phyloP scores from a whole-genome alignment of 495 filamentous ascomycete genomes.

The Penicillium alfredii region DNA sequence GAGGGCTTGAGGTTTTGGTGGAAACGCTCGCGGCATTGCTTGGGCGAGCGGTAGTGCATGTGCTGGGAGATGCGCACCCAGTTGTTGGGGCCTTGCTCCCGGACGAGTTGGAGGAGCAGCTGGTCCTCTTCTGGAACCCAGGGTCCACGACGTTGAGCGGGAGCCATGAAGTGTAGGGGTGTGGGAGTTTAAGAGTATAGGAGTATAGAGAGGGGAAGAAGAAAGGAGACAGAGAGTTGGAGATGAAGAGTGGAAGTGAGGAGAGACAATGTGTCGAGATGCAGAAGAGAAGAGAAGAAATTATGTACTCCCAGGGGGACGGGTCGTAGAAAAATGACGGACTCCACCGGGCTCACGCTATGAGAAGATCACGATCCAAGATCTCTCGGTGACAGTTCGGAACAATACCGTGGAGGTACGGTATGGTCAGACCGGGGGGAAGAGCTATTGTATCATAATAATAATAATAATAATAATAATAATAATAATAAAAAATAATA shows the following conservation, averaged over 20 bases:
- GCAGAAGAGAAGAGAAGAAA: slow-evolving; percentile 19
- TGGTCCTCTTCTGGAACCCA: slow-evolving; percentile 83
- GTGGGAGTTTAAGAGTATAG: slow-evolving; percentile 2
- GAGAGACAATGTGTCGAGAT: slow-evolving; percentile 8
- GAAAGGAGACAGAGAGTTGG: not conserved
- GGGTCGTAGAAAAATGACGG: slow-evolving; percentile 36
- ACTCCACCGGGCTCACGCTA: slow-evolving; percentile 30
- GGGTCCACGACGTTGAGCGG: slow-evolving; percentile 69
- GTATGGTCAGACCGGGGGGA: slow-evolving; percentile 5
- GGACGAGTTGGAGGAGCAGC: slow-evolving; percentile 65
- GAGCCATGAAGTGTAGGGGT: slow-evolving; percentile 33
- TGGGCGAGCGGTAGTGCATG: slow-evolving; percentile 75
- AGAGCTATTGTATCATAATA: slow-evolving; percentile 1
- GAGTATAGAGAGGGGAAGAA: not conserved
- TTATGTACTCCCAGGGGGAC: slow-evolving; percentile 37
- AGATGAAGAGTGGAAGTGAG: slow-evolving; percentile 6
- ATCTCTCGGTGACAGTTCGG: slow-evolving; percentile 44
- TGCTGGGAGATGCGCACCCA: slow-evolving; percentile 84
- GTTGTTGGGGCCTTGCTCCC: slow-evolving; percentile 73
- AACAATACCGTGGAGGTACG: slow-evolving; percentile 20
- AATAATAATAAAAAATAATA: slow-evolving; percentile 4
- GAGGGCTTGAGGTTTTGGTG: slow-evolving; percentile 93
- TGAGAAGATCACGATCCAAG: slow-evolving; percentile 46
- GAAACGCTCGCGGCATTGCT: slow-evolving; percentile 93
- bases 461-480: slow-evolving; percentile 6